Percentiles rank a stretch among this genome's conserved stretches.
Evolutionary conservation across 2,329 filamentous ascomycete genomes (phyloP).

Genomic region (Capronia coronata): DNA sequence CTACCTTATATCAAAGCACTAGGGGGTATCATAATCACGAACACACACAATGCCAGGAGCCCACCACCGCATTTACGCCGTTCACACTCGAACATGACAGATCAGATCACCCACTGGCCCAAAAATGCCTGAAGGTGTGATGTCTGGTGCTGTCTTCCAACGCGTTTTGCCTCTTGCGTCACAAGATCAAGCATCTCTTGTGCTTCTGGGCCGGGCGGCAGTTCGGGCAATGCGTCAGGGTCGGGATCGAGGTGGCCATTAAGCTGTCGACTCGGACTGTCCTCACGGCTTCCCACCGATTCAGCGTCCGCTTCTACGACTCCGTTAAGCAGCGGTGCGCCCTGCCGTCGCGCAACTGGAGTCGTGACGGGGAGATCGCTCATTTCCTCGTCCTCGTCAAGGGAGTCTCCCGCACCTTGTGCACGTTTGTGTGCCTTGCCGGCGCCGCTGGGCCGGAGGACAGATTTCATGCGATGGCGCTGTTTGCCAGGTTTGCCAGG

Average conservation of each 20-base stretch:
- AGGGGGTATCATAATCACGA: slow-evolving; percentile 24
- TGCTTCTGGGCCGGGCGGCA: slow-evolving; percentile 26
- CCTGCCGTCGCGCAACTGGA: slow-evolving; percentile 30
- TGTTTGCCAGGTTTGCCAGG: slow-evolving; percentile 23
- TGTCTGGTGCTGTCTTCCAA: slow-evolving; percentile 27
- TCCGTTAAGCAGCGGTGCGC: slow-evolving; percentile 10
- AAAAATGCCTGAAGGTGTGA: slow-evolving; percentile 26
- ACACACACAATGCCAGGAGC: slow-evolving; percentile 10
- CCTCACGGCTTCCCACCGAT: slow-evolving; percentile 23
- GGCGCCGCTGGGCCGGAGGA: slow-evolving; percentile 41
- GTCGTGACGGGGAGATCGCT: slow-evolving; percentile 31
- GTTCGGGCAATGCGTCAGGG: slow-evolving; percentile 23
- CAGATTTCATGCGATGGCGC: slow-evolving; percentile 35
- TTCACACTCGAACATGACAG: neutral
- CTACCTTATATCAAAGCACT: slow-evolving; percentile 11
- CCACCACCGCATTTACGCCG: slow-evolving; percentile 8
- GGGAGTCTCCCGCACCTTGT: slow-evolving; percentile 30
- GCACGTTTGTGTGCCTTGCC: slow-evolving; percentile 40
- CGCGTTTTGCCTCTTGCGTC: slow-evolving; percentile 25
- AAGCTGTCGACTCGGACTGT: slow-evolving; percentile 29
- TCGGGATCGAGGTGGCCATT: slow-evolving; percentile 23
- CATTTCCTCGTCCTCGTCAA: slow-evolving; percentile 32
- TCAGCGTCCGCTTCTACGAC: slow-evolving; percentile 17
- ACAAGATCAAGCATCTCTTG: slow-evolving; percentile 29
- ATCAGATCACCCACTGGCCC: slow-evolving; percentile 22